Evolutionary conservation across 164 flowering plant genomes (phyloP), one percentile per base, ranked within the genome.

Genomic region (Stephania cephalantha): DNA sequence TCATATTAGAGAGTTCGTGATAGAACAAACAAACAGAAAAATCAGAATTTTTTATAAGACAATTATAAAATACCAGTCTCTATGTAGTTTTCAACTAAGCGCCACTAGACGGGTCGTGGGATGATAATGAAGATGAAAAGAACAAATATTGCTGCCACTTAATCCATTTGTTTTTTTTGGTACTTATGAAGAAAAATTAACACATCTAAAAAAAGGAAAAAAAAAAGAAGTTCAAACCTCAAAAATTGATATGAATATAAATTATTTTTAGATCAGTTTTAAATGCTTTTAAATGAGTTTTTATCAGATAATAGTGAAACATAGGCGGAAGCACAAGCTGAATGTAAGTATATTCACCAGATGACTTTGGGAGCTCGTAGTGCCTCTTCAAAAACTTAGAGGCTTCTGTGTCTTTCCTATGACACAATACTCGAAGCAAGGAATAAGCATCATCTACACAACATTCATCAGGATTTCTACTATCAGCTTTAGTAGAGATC

Each of bases 361-460:
- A 87, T 73, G 98, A 91, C 71, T 81, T 76, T n/a, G 98, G 95
- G 73, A 94, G 90, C 73, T 85, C 83, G 79, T 91, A 94, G 58
- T 89, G 90, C 74, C 46, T 81, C 78, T 88, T 88, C 53, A 93
- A 82, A 82, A 90, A 93, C 68, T 87, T 88, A 66, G 95, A 89
- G 71, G 97, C 94, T 76, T 86, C 91, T 74, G 78, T 83, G 70
- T 94, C 97, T 74, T 88, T 90, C 80, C 88, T 94, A 84, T 94
- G 98, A 81, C 97, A 91, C 64, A 91, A 78, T 15, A 91, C 85
- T 58, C 97, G 88, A 35, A 91, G 80, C 70, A 90, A 80, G 72
- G 90, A 88, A 70, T 91, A 82, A 42, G 91, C 90, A 86, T 88
- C 88, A 58, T 82, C 87, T 53, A 84, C 46, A 72, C 69, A 76